Evolutionary conservation across 306 rosid genomes (phyloP).

Genomic region (Cicer cuneatum): DNA sequence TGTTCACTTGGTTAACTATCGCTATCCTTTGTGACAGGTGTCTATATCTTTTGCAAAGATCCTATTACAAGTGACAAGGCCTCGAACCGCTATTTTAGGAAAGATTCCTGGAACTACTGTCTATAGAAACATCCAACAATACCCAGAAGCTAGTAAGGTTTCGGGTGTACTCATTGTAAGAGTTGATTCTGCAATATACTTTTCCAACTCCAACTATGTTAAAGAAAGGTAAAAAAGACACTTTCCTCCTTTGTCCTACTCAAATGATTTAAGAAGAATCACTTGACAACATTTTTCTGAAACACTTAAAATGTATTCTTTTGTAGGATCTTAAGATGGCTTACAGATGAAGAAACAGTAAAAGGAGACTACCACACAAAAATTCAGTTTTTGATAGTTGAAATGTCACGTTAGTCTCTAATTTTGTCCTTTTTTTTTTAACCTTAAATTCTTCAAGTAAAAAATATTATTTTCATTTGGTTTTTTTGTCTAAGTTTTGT

Average conservation of each 20-base stretch:
- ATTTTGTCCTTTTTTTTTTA: neutral
- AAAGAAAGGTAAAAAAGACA: conserved; percentile 74
- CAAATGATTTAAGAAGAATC: conserved; percentile 3
- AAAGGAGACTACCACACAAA: conserved; percentile 57
- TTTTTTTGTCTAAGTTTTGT: conserved; percentile 4
- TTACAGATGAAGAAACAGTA: conserved; percentile 78
- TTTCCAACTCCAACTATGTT: conserved; percentile 90
- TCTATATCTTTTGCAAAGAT: conserved; percentile 92
- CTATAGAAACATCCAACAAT: conserved; percentile 87
- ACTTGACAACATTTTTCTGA: neutral
- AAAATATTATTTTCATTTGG: conserved; percentile 15
- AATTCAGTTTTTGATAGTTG: conserved; percentile 80
- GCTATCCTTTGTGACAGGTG: conserved; percentile 59
- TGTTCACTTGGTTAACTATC: conserved; percentile 23
- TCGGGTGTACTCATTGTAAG: conserved; percentile 83
- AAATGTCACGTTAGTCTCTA: conserved; percentile 79
- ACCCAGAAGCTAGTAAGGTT: conserved; percentile 83
- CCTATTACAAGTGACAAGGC: conserved; percentile 91
- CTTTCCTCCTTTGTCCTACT: conserved; percentile 25
- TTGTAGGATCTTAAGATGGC: conserved; percentile 87
- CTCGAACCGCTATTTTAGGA: conserved; percentile 86
- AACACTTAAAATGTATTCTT: conserved; percentile 33
- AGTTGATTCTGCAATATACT: conserved; percentile 93
- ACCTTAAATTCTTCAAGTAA: conserved; percentile 10
- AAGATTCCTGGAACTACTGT: conserved; percentile 85